Evolutionary conservation across 2,329 filamentous ascomycete species (phyloP).

Genomic region (Penicillium sclerotiorum): DNA sequence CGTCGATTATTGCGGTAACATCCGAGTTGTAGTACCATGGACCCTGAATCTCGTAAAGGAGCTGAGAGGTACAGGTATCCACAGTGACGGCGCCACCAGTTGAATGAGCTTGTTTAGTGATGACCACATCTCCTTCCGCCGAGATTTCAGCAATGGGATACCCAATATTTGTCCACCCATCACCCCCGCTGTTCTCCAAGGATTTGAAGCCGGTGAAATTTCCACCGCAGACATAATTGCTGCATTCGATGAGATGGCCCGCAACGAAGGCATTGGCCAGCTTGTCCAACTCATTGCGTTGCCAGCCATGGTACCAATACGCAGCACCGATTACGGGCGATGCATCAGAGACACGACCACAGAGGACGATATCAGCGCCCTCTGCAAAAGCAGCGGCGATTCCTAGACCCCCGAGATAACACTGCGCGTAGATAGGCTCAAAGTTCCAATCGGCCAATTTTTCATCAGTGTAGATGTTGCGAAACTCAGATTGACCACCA

Average conservation of each 20-base stretch:
- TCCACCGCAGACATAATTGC: constrained; percentile 47
- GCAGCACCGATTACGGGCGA: constrained; percentile 48
- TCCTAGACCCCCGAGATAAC: constrained; percentile 45
- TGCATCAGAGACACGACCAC: constrained; percentile 49
- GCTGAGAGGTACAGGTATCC: constrained; percentile 56
- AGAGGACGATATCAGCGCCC: constrained; percentile 50
- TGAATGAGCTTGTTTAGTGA: constrained; percentile 46
- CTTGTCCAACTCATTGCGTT: constrained; percentile 37
- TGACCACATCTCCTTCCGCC: constrained; percentile 42
- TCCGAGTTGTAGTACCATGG: constrained; percentile 62
- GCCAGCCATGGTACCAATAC: constrained; percentile 49
- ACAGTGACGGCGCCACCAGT: constrained; percentile 47
- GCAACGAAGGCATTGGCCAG: constrained; percentile 45
- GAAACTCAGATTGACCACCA: constrained; percentile 37
- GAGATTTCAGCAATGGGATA: constrained; percentile 52
- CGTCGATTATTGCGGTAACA: constrained; percentile 55
- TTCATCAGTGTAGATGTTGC: constrained; percentile 43
- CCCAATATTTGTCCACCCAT: constrained; percentile 49
- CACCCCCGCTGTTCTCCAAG: constrained; percentile 30
- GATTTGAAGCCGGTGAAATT: constrained; percentile 49
- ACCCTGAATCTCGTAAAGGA: constrained; percentile 59
- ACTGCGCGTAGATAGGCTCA: constrained; percentile 32
- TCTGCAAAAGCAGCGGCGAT: constrained; percentile 43
- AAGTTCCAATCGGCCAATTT: constrained; percentile 39
- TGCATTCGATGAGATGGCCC: constrained; percentile 45